Evolutionary conservation across 805 yeast species (phyloP), one percentile per base, ranked within the genome.

Genomic region (Candida nemodendra): DNA sequence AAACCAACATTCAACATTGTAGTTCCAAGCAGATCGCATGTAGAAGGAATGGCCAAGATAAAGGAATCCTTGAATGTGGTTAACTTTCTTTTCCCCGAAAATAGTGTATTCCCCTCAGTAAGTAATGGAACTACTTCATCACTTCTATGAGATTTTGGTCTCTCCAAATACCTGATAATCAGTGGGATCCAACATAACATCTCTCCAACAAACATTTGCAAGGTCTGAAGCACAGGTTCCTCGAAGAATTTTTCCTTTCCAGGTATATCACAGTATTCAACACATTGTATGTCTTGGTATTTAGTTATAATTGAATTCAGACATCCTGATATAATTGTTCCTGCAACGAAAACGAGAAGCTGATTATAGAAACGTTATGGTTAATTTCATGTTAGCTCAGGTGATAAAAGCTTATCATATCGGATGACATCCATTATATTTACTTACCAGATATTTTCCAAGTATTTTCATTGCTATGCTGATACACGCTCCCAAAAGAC

Each of bases 201-300:
- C 53, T 85, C 95, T 17, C 90, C 95, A 4, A 82, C 56, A 53
- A 85, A 84, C 93, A 85, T 85, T 59, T 85, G 91, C 14, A 82
- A 62, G 2, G 93, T 80, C 56, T 85, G 93, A 24, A 85, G 56
- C 6, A 81, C 87, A 0, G 95, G 93, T 61, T 84, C 90, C 48
- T 84, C 85, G 52, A 83, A 85, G 41, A 64, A 59, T 25, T 63
- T 58, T 32, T 68, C 77, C n/a, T 61, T 56, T 13, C 71, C 72
- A 5, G 76, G 71, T 31, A 60, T 61, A 23, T 62, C 60, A 56
- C 88, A 81, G 53, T 76, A 56, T 12, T 55, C 64, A 4, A 84
- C 83, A 59, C 87, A 81, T 53, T 81, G 87, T 53, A 79, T 74
- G 54, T 85, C 93, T 55, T 85, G 93, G 53, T 62, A 78, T 57